Evolutionary conservation across 176 grass and related monocot genomes (phyloP).

Genomic region (Puya raimondii): DNA sequence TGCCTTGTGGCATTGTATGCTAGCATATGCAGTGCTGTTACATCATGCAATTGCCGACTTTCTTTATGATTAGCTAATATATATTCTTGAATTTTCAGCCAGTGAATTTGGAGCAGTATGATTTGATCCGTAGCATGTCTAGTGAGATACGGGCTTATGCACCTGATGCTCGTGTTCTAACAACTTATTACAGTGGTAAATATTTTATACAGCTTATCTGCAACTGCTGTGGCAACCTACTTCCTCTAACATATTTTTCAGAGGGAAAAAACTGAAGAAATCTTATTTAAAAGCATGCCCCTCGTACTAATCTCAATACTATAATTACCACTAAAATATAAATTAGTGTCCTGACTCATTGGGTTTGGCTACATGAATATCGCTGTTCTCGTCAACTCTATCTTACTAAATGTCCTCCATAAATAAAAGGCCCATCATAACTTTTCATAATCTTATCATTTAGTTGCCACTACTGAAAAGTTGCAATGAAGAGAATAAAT

Average conservation of each 20-base stretch:
- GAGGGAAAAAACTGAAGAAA: conserved; percentile 2
- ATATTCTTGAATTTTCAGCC: conserved; percentile 63
- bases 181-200: conserved; percentile 92
- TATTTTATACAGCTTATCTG: conserved; percentile 14
- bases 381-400: too few species aligned
- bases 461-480: too few species aligned
- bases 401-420: too few species aligned
- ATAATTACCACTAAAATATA: background rate
- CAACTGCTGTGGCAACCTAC: background rate
- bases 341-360: too few species aligned
- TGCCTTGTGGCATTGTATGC: background rate
- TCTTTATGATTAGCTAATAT: conserved; percentile 10
- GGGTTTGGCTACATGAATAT: too few species aligned
- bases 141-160: conserved; percentile 73
- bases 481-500: too few species aligned
- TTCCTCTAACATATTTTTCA: conserved; percentile 10
- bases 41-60: background rate
- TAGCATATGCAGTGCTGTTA: background rate
- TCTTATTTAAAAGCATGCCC: background rate
- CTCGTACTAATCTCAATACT: background rate
- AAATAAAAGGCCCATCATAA: too few species aligned
- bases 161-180: conserved; percentile 78
- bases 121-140: conserved; percentile 79
- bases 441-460: too few species aligned
- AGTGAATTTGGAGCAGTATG: conserved; percentile 78